These are phyloP conservation scores for Penicillium capsulatum DNA, from an alignment of 2,329 filamentous ascomycete species.

Conservation along the genomic window DNA sequence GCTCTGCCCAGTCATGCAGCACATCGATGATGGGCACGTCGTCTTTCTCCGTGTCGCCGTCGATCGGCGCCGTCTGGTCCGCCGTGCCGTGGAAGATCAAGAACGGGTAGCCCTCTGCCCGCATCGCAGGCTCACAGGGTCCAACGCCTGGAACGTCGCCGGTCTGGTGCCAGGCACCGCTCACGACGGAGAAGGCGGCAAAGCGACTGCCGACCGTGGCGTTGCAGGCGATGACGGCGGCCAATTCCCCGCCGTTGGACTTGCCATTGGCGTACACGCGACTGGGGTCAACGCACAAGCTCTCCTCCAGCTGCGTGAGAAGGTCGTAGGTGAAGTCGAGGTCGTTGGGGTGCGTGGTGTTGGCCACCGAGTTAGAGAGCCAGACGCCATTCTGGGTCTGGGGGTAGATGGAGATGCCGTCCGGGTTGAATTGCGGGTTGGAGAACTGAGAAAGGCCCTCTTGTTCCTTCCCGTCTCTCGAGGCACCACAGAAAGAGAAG, in stretches of 20 bases:
- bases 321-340: slow-evolving; percentile 46
- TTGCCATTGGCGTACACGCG: slow-evolving; percentile 50
- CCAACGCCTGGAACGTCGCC: slow-evolving; percentile 17
- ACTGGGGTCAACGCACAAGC: slow-evolving; percentile 45
- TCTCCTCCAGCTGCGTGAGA: slow-evolving; percentile 35
- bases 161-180: slow-evolving; percentile 45
- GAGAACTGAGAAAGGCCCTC: slow-evolving; percentile 46
- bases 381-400: slow-evolving; percentile 39
- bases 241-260: slow-evolving; percentile 54
- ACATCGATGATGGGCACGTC: slow-evolving; percentile 17
- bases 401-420: slow-evolving; percentile 47
- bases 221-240: slow-evolving; percentile 47
- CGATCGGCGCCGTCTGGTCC: slow-evolving; percentile 18
- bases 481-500: slow-evolving; percentile 48
- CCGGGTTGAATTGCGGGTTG: slow-evolving; percentile 41
- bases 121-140: slow-evolving; percentile 23
- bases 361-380: slow-evolving; percentile 35
- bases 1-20: slow-evolving; percentile 16
- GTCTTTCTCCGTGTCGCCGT: slow-evolving; percentile 7
- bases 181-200: slow-evolving; percentile 49
- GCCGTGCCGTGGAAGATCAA: slow-evolving; percentile 23
- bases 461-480: slow-evolving; percentile 37
- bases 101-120: slow-evolving; percentile 26
- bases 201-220: slow-evolving; percentile 40
- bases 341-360: slow-evolving; percentile 37